Percentiles rank a stretch among this genome's conserved stretches.
Evolutionary conservation across 345 rosid genomes (phyloP).

Genomic region (Mercurialis annua): DNA sequence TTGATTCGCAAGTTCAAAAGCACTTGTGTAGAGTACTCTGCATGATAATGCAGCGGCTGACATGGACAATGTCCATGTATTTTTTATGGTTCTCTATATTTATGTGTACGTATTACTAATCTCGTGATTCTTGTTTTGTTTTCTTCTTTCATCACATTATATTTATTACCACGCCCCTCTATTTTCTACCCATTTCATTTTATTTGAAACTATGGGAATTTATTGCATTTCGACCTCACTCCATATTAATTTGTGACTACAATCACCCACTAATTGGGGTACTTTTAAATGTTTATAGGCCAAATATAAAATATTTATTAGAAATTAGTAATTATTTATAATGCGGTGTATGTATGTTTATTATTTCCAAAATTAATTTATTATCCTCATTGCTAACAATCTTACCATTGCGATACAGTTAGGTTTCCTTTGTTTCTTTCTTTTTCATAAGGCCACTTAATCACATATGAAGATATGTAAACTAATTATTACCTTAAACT

Average conservation of each 20-base stretch:
- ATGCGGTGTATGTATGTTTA: no score
- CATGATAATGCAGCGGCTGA: conserved; percentile 50
- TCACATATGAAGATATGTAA: no score
- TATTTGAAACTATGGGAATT: conserved; percentile 30
- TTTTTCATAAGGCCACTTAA: no score
- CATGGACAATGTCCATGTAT: conserved; percentile 39
- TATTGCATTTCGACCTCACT: neutral
- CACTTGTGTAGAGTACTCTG: conserved; percentile 12
- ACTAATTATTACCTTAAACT: no score
- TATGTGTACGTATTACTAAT: conserved; percentile 26
- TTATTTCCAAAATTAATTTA: no score
- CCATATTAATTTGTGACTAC: neutral
- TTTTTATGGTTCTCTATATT: conserved; percentile 20
- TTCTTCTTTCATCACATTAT: conserved; percentile 10
- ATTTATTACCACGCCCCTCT: conserved; percentile 18
- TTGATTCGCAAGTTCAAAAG: conserved; percentile 17
- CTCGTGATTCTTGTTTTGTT: conserved; percentile 54
- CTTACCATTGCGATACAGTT: no score
- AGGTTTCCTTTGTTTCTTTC: no score
- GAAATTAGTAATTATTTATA: no score
- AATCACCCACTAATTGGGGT: conserved; percentile 3
- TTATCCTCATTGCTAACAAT: no score
- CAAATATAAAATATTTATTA: no score
- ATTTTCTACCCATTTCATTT: conserved; percentile 17
- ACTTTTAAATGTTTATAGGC: conserved; percentile 12